Conservation (phyloP, 164 flowering plant genomes). For the Vitis riparia region DNA sequence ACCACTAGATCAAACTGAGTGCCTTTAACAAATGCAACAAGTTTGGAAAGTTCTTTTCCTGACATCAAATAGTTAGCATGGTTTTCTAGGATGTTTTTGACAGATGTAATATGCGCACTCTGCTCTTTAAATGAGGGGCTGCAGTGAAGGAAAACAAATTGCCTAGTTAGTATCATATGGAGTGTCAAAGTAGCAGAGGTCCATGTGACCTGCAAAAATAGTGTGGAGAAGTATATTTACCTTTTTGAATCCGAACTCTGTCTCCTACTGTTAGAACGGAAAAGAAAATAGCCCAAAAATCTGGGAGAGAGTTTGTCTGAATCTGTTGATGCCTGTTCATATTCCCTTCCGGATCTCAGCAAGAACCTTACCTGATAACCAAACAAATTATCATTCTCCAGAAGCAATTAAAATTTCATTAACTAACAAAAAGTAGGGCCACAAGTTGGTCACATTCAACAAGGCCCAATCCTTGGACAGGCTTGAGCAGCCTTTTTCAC, state of each 20-base stretch:
- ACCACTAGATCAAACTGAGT: constrained; percentile 99
- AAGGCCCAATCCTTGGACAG: too few relatives aligned
- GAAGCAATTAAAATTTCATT: not conserved
- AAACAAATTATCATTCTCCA: not conserved
- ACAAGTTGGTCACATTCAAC: too few relatives aligned
- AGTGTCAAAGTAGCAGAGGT: not conserved
- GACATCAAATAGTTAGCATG: constrained; percentile 98
- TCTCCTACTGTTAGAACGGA: constrained; percentile 65
- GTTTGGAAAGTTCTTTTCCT: constrained; percentile 95
- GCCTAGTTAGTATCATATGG: constrained; percentile 7
- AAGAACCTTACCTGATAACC: constrained; percentile 83
- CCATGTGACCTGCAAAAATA: not conserved
- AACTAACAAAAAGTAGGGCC: too few relatives aligned
- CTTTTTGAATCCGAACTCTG: constrained; percentile 68
- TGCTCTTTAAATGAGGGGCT: constrained; percentile 79
- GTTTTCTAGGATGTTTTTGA: constrained; percentile 88
- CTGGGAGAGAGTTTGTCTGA: constrained; percentile 80
- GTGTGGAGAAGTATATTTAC: constrained; percentile 27
- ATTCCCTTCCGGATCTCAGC: constrained; percentile 94
- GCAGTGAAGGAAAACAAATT: constrained; percentile 21
- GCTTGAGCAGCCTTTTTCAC: too few relatives aligned
- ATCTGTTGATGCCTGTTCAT: constrained; percentile 63
- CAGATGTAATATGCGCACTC: constrained; percentile 88
- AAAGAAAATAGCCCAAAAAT: constrained; percentile 86
- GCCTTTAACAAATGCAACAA: constrained; percentile 97